phyloP scores from a whole-genome alignment of 805 yeast genomes.

The Kodamaea kaohsiungensis region DNA sequence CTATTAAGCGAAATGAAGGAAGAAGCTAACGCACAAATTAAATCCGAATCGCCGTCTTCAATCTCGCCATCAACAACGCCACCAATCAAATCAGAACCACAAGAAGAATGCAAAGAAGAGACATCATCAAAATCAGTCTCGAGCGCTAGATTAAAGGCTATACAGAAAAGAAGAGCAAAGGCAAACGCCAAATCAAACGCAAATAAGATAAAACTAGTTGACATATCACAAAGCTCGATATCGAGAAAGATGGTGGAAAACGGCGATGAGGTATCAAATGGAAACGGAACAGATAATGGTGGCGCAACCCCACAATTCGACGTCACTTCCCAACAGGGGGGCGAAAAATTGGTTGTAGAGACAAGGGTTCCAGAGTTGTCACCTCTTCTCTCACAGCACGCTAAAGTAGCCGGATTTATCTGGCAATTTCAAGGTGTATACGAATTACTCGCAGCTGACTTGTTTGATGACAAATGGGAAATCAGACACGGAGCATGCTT shows the following conservation, averaged over 20 bases:
- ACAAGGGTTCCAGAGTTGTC: constrained; percentile 64
- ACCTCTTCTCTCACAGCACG: constrained; percentile 69
- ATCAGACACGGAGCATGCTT: constrained; percentile 93
- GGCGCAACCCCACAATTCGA: constrained; percentile 44
- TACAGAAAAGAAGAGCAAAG: constrained; percentile 91
- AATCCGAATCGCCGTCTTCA: constrained; percentile 15
- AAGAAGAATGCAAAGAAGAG: constrained; percentile 4
- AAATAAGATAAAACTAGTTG: constrained; percentile 53
- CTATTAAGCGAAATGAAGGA: constrained; percentile 25
- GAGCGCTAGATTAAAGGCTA: constrained; percentile 83
- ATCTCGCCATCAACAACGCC: constrained; percentile 20
- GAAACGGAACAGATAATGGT: constrained; percentile 10
- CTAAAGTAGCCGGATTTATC: constrained; percentile 68
- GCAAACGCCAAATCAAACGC: constrained; percentile 57
- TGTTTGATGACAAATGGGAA: constrained; percentile 90
- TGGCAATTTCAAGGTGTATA: constrained; percentile 97
- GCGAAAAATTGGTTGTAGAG: constrained; percentile 82
- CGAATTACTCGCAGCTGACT: constrained; percentile 73
- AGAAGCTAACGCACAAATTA: constrained; percentile 8
- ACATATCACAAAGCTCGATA: constrained; percentile 69
- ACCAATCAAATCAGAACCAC: constrained; percentile 15
- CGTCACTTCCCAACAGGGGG: constrained; percentile 77
- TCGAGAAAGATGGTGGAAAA: constrained; percentile 53
- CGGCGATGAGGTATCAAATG: constrained; percentile 26
- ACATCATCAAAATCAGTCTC: constrained; percentile 27